phyloP scores from a whole-genome alignment of 208 protist genomes.

The Histomonas meleagridis region DNA sequence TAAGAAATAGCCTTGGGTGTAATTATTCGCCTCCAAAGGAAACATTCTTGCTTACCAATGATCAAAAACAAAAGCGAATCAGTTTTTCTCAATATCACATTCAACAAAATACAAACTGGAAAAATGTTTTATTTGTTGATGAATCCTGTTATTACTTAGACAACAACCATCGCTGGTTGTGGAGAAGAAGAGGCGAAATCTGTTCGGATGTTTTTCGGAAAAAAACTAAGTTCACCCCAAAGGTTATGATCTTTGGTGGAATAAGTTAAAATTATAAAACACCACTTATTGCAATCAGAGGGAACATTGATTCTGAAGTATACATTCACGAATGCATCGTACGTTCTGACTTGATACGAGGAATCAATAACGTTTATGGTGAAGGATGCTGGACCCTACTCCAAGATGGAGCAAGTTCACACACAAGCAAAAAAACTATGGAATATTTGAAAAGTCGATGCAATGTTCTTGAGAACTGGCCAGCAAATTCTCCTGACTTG shows the following conservation, averaged over 20 bases:
- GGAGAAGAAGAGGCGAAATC: background rate
- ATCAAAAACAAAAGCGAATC: background rate
- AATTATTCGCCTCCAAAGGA: background rate
- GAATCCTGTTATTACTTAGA: background rate
- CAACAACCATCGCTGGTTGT: background rate
- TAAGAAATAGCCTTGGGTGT: background rate
- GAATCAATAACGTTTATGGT: background rate
- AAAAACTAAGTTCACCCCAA: background rate
- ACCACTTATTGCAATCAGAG: background rate
- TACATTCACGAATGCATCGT: background rate
- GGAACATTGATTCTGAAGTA: background rate
- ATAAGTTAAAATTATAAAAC: background rate
- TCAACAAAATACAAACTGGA: background rate
- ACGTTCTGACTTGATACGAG: background rate
- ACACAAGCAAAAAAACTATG: background rate
- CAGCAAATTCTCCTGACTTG: background rate
- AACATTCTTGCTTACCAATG: background rate
- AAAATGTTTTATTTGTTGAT: background rate
- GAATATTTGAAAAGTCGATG: background rate
- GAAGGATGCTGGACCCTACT: background rate
- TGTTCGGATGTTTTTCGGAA: background rate
- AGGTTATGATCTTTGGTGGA: background rate
- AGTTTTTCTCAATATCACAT: background rate
- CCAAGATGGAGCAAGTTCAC: background rate
- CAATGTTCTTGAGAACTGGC: background rate